A percentile compares a stretch with the other conserved stretches of the same genome.
These are phyloP conservation scores for Fusarium sp. DNA, from an alignment of 2,329 filamentous ascomycete species.

Conservation along the genomic window DNA sequence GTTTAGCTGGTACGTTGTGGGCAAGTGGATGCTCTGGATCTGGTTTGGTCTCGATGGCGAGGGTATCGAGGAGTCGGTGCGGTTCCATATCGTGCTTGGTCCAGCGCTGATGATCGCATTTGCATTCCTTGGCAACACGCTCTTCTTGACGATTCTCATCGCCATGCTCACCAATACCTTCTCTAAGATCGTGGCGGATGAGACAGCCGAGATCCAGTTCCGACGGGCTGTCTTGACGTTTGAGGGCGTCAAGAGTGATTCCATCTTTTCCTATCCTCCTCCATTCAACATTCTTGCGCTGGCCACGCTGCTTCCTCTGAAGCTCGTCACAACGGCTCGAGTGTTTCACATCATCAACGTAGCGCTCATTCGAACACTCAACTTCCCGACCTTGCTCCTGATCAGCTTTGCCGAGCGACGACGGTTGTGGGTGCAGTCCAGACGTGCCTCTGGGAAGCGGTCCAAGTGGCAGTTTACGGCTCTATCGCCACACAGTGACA, in stretches of 20 bases:
- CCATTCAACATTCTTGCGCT: constrained; percentile 77
- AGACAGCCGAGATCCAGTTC: constrained; percentile 77
- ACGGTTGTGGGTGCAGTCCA: constrained; percentile 52
- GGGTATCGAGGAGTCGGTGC: constrained; percentile 60
- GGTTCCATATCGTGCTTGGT: constrained; percentile 75
- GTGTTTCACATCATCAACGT: constrained; percentile 81
- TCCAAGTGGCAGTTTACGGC: constrained; percentile 58
- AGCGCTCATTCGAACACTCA: constrained; percentile 69
- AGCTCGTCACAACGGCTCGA: constrained; percentile 68
- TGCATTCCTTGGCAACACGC: constrained; percentile 78
- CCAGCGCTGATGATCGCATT: constrained; percentile 77
- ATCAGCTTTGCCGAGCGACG: constrained; percentile 71
- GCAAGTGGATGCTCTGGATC: constrained; percentile 83
- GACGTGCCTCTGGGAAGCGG: constrained; percentile 34
- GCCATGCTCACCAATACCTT: constrained; percentile 80
- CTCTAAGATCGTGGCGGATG: constrained; percentile 74
- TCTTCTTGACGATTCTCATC: constrained; percentile 79
- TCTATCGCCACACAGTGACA: constrained; percentile 67
- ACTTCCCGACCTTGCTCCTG: constrained; percentile 70
- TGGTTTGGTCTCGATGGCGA: constrained; percentile 80
- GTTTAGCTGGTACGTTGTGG: constrained; percentile 64
- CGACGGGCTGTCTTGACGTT: constrained; percentile 77
- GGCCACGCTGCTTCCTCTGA: constrained; percentile 71
- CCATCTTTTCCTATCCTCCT: constrained; percentile 75
- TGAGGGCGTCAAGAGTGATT: constrained; percentile 78